Evolutionary conservation across 306 rosid species (phyloP), one percentile per base, ranked within the genome.

Genomic region (Dicorynia guianensis): DNA sequence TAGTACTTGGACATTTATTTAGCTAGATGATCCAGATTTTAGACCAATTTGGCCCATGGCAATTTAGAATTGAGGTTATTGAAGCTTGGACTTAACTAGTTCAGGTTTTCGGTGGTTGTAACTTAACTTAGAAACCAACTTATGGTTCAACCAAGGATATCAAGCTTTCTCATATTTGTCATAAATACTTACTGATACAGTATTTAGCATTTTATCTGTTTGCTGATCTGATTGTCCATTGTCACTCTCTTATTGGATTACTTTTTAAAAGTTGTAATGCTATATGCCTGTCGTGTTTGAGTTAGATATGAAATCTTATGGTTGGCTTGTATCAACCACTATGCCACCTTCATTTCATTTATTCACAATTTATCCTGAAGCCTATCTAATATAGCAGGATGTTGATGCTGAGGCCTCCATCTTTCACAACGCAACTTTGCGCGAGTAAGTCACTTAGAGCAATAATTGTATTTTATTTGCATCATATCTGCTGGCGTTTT

Each of bases 391-490:
- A 57, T 70, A 47, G 44, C 76, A 94, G 98, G 97, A 94, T 70
- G 98, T 82, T 19, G 98, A 94, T 73, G 98, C 98, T 13, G 98
- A 81, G 89, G 91, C 74, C 64, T 90, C 97, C 82, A 92, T 49
- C 73, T 94, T 94, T 85, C 95, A 84, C 72, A 87, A 90, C 82
- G 98, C 97, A 75, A 92, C 84, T 80, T 81, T 94, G 93, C 90
- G 91, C 63, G 98, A 92, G 98, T 94, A 91, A 88, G 94, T 79
- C 59, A 76, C 75, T 69, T 15, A 14, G 52, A 67, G 75, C 44
- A 50, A 9, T 42, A 42, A 54, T 75, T 11, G n/a, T 76, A 43
- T 66, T 72, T 49, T 67, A 72, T 46, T 65, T 48, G 13, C 78
- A 59, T 67, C 49, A 44, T 78, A 49, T 66, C 49, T 71, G 47